Evolutionary conservation across 192 early-diverging fungal genomes (phyloP), one percentile per base, ranked within the genome.

Genomic region (Mortierella antarctica): DNA sequence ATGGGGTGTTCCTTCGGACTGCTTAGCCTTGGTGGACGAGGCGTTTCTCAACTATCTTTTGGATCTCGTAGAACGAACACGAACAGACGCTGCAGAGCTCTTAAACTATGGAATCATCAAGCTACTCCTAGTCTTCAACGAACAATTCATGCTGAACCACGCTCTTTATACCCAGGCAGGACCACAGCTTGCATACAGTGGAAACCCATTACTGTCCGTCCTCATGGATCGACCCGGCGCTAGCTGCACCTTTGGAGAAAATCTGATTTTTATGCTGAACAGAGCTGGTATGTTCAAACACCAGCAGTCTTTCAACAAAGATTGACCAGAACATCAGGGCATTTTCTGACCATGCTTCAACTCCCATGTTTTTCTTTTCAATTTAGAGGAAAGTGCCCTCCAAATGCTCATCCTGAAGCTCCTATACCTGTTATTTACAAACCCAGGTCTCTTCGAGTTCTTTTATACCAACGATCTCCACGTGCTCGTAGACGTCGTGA

Each of bases 381-480:
- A 9, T 8, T 0, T 73, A 89, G 91, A 80, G 61, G 91, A 92
- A 55, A 62, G 78, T 0, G 77, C 79, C 18, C 67, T 89, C 0
- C 86, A 90, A 54, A 66, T 90, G 65, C 71, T 88, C 13, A 89
- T 94, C 49, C 74, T 96, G 39, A 89, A 93, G 51, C 88, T 95
- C 58, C 74, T 98, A 39, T 86, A 89, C 52, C 70, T 85, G 39
- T 83, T 98, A 48, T 89, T 98, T 48, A 90, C 90, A 10, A 74
- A 70, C 46, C 58, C 75, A 0, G 52, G 20, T 0, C 89, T 93
- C 0, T 77, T 74, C 18, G 87, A 89, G 20, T 91, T 94, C 59
- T 92, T 97, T 82, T 98, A 97, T 75, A 96, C 97, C 31, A 98
- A 98, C 71, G 97, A 98, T 77, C 85, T 97, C 60, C 87, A 88